Percentiles rank a stretch among this genome's conserved stretches.
These are phyloP conservation scores for grape (Vitis vinifera) DNA, from an alignment of 164 flowering plant genomes.

Conservation along the genomic window DNA sequence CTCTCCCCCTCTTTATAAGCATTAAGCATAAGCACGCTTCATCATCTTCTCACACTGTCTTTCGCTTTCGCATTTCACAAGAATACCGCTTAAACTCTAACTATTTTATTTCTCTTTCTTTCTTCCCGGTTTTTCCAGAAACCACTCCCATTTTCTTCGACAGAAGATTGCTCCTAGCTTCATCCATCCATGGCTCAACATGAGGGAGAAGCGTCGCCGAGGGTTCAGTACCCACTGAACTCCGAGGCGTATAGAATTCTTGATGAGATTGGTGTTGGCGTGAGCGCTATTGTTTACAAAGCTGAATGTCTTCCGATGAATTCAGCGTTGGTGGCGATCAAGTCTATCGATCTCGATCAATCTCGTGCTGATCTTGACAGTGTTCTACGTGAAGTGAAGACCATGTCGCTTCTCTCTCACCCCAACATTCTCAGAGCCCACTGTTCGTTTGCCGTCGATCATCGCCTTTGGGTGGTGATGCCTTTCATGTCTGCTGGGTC, in stretches of 20 bases:
- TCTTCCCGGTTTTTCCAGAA: background rate
- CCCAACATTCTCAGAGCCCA: conserved; percentile 78
- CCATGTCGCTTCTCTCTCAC: conserved; percentile 72
- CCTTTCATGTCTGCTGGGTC: conserved; percentile 92
- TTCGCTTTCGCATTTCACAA: conserved; percentile 18
- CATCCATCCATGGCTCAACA: conserved; percentile 23
- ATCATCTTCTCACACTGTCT: too few species aligned
- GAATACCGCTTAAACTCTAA: conserved; percentile 17
- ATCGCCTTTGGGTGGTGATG: conserved; percentile 86
- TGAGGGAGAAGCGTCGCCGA: conserved; percentile 17
- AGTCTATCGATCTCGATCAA: conserved; percentile 67
- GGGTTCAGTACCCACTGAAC: conserved; percentile 54
- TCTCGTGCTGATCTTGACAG: conserved; percentile 47
- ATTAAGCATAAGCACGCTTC: too few species aligned
- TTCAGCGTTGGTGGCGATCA: conserved; percentile 62
- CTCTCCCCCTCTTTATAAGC: too few species aligned
- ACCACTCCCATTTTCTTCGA: background rate
- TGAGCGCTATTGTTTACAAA: conserved; percentile 69
- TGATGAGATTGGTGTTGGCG: conserved; percentile 63
- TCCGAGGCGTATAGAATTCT: conserved; percentile 48
- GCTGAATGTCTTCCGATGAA: conserved; percentile 57
- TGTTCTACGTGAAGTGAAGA: conserved; percentile 58
- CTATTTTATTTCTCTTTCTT: background rate
- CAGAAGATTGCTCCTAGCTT: background rate
- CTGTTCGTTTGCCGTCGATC: conserved; percentile 73